Conservation (phyloP, 2,329 filamentous ascomycete species). For the Capronia epimyces region DNA sequence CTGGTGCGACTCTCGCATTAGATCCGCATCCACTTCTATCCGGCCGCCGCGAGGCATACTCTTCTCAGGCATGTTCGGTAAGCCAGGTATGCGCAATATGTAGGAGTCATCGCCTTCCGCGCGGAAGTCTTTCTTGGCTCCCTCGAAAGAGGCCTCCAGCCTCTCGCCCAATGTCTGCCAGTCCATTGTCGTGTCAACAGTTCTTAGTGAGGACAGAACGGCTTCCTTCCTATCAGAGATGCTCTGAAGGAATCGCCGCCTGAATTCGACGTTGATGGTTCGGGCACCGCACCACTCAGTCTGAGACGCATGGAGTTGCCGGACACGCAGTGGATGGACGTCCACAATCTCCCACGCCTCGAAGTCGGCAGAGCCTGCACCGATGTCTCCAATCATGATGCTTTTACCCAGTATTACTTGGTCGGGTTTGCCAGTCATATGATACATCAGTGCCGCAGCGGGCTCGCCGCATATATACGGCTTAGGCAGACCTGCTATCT, state of each 20-base stretch:
- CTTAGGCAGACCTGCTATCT: conserved; percentile 9
- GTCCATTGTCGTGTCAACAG: background rate
- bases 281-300: conserved; percentile 2
- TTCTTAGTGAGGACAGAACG: background rate
- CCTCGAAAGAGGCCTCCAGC: background rate
- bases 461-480: conserved; percentile 5
- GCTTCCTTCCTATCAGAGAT: background rate
- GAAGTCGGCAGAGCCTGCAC: conserved; percentile 3
- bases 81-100: background rate
- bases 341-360: background rate
- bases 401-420: background rate
- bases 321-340: background rate
- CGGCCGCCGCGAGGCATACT: background rate
- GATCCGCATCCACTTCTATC: background rate
- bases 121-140: background rate
- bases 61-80: background rate
- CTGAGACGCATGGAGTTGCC: background rate
- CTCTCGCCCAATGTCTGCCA: background rate
- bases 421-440: background rate
- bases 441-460: conserved; percentile 3
- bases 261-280: background rate
- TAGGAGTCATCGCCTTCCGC: background rate
- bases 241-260: background rate
- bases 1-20: background rate
- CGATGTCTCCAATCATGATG: conserved; percentile 4